Evolutionary conservation across 257 asterid genomes (phyloP).

Genomic region (Gardenia jasminoides): DNA sequence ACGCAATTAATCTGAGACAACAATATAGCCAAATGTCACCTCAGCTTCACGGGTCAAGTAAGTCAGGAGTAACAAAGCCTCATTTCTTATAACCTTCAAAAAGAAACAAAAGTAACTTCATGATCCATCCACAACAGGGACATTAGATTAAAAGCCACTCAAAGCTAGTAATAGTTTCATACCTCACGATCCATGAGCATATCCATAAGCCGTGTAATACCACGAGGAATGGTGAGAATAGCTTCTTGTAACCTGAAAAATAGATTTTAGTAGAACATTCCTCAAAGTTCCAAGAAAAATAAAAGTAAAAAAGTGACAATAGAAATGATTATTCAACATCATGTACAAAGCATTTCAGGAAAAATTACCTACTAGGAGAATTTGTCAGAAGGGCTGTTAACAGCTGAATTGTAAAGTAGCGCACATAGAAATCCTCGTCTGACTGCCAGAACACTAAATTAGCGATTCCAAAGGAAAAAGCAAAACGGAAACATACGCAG

Average conservation of each 20-base stretch:
- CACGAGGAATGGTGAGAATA: slow-evolving; percentile 83
- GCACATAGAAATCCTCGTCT: slow-evolving; percentile 94
- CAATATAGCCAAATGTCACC: slow-evolving; percentile 41
- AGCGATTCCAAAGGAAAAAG: slow-evolving; percentile 23
- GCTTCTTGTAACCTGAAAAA: slow-evolving; percentile 90
- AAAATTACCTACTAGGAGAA: slow-evolving; percentile 71
- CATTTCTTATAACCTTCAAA: slow-evolving; percentile 81
- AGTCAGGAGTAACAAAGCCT: slow-evolving; percentile 80
- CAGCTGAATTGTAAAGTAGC: slow-evolving; percentile 85
- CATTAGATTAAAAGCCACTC: neutral
- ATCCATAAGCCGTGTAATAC: slow-evolving; percentile 92
- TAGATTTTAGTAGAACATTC: slow-evolving; percentile 22
- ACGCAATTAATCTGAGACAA: neutral
- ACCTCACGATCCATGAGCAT: slow-evolving; percentile 99
- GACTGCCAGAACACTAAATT: slow-evolving; percentile 51
- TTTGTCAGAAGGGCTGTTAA: slow-evolving; percentile 86
- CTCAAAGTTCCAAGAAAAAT: slow-evolving; percentile 8
- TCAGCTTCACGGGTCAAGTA: slow-evolving; percentile 97
- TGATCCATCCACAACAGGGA: slow-evolving; percentile 11
- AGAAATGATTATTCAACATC: neutral
- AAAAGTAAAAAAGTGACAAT: slow-evolving; percentile 13
- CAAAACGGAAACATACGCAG: slow-evolving; percentile 18
- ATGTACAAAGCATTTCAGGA: neutral
- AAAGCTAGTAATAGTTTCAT: slow-evolving; percentile 25
- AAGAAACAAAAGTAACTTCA: neutral